phyloP scores from a whole-genome alignment of 805 yeast genomes.

The Lachancea quebecensis region DNA sequence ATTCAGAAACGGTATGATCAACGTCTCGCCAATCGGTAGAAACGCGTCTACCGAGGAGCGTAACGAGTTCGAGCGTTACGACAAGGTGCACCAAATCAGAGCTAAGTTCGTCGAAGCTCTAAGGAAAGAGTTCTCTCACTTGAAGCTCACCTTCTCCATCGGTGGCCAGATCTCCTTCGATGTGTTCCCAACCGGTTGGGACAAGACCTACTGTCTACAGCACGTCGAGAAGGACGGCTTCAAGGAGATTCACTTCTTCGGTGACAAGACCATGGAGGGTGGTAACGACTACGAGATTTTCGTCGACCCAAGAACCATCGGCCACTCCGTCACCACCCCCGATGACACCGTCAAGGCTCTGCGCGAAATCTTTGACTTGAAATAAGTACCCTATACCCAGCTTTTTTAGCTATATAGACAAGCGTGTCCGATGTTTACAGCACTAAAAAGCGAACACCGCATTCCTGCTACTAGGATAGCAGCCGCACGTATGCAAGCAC shows the following conservation, averaged over 20 bases:
- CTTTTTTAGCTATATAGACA: neutral
- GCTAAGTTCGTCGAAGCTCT: slow-evolving; percentile 77
- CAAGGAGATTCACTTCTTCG: slow-evolving; percentile 90
- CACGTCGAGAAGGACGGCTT: slow-evolving; percentile 85
- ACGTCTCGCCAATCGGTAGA: slow-evolving; percentile 97
- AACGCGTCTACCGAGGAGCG: slow-evolving; percentile 94
- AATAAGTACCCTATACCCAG: slow-evolving; percentile 8
- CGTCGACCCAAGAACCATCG: slow-evolving; percentile 85
- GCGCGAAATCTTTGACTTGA: slow-evolving; percentile 61
- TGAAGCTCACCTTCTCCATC: slow-evolving; percentile 87
- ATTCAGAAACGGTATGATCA: slow-evolving; percentile 99
- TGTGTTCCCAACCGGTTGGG: slow-evolving; percentile 99
- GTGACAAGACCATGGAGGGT: slow-evolving; percentile 95
- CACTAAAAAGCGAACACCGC: neutral
- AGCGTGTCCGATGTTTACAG: neutral
- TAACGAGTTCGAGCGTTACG: slow-evolving; percentile 83
- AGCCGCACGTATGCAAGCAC: slow-evolving; percentile 87
- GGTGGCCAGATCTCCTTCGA: slow-evolving; percentile 99
- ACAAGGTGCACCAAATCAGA: slow-evolving; percentile 75
- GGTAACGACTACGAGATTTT: slow-evolving; percentile 99
- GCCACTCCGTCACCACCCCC: slow-evolving; percentile 88
- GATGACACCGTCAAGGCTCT: slow-evolving; percentile 81
- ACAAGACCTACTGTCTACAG: slow-evolving; percentile 94
- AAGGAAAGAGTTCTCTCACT: slow-evolving; percentile 74
- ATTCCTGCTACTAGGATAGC: slow-evolving; percentile 40